Base-by-base conservation (phyloP, 164 flowering plant genomes). In the Hamamelis virginiana region DNA sequence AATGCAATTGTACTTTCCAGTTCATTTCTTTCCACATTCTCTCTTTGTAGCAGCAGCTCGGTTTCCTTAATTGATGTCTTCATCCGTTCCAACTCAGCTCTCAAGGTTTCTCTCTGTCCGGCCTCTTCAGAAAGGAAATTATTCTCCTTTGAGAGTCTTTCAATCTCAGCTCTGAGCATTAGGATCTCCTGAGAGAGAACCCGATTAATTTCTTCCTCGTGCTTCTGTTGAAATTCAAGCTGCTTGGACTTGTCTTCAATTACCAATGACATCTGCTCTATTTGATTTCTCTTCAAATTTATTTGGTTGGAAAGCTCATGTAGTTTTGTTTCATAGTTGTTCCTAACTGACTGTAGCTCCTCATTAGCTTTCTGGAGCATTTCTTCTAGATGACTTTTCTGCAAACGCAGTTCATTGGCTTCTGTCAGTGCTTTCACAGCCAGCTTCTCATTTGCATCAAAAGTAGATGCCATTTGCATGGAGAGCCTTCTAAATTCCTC, bases 401-500 rank as follows among this genome's bases (percentile, higher is more conserved):
- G 83, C 66, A 74, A 18, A 16, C 84, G 87, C 62, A 89, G 72
- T 68, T 88, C 94, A 80, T 68, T 78, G 45, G 94, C 91, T 81
- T 95, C 97, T 25, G 80, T 59, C 22, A 87, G 19, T 55, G 97
- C 90, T 77, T 85, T 89, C 63, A 77, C 72, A 10, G 94, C 88
- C 61, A 87, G 72, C 84, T 85, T 91, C 80, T 95, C 97, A 71
- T 92, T 95, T 59, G 88, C 85, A 58, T 85, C 89, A 75, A 92
- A 91, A 9, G 91, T 83, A 26, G 93, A 88, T 45, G 86, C 79
- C 97, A 95, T 86, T 81, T 95, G 93, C 52, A 65, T 25, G 22
- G 93, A 89, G 14, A 95, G 89, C 81, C 80, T 77, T 70, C 64
- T 86, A 64, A 92, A 85, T 77, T 95, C 97, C 62, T 89, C 97